These are phyloP conservation scores for Aspergillus vadensis DNA, from an alignment of 2,329 filamentous ascomycete genomes.

Conservation along the genomic window DNA sequence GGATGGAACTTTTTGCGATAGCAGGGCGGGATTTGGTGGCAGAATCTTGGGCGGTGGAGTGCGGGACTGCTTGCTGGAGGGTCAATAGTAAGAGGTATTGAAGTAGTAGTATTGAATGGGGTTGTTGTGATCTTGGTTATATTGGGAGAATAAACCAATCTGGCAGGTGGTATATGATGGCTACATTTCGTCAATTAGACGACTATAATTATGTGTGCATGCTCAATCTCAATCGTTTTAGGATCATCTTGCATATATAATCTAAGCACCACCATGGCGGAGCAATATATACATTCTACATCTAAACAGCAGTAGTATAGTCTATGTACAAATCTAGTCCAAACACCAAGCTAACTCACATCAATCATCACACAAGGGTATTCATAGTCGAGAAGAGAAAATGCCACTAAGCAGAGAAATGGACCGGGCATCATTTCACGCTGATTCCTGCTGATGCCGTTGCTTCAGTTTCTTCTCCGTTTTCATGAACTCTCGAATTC, in stretches of 20 bases:
- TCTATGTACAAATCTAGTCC: neutral
- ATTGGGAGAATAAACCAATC: no score
- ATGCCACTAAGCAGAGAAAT: neutral
- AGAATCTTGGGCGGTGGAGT: slow-evolving; percentile 4
- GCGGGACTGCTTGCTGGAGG: neutral
- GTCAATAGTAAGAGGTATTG: neutral
- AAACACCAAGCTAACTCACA: neutral
- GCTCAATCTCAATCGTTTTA: no score
- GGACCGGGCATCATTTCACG: no score
- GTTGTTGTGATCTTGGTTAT: no score
- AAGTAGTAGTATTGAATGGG: neutral
- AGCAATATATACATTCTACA: neutral
- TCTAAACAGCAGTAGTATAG: neutral
- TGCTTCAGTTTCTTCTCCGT: slow-evolving; percentile 87
- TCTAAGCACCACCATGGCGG: neutral
- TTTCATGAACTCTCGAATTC: slow-evolving; percentile 96
- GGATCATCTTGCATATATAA: no score
- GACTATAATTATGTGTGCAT: no score
- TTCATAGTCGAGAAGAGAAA: neutral
- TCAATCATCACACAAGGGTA: neutral
- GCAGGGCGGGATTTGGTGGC: slow-evolving; percentile 13
- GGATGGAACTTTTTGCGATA: slow-evolving; percentile 13
- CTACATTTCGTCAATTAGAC: no score
- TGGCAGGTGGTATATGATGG: no score
- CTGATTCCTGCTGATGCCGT: slow-evolving; percentile 62